Percentiles rank a stretch among this genome's conserved stretches.
Conservation (phyloP, 352 stramenopile genomes). For the Phytophthora kernoviae region DNA sequence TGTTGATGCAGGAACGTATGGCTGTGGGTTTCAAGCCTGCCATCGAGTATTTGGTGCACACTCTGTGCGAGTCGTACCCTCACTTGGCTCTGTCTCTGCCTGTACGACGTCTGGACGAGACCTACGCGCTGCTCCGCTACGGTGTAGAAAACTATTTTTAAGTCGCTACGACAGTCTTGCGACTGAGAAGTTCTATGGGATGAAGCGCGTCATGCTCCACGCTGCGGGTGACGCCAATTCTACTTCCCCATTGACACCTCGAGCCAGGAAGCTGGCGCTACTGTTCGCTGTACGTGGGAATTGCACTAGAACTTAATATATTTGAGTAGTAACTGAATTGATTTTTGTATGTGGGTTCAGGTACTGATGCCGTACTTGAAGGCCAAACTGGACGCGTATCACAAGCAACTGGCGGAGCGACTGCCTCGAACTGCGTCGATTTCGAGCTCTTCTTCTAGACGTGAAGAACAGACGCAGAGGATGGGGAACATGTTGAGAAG, state of each 20-base stretch:
- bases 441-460: not conserved
- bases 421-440: constrained; percentile 17
- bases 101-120: constrained; percentile 79
- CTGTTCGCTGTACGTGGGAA: constrained; percentile 54
- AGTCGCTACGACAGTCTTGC: constrained; percentile 73
- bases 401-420: constrained; percentile 50
- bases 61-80: constrained; percentile 78
- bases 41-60: constrained; percentile 74
- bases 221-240: constrained; percentile 5
- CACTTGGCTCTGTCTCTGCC: constrained; percentile 53
- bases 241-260: constrained; percentile 46
- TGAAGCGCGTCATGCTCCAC: constrained; percentile 75
- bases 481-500: constrained; percentile 51
- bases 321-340: not conserved
- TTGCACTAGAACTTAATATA: not conserved
- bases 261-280: constrained; percentile 56
- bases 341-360: constrained; percentile 26
- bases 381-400: constrained; percentile 71
- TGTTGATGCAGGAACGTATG: constrained; percentile 90
- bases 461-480: constrained; percentile 6
- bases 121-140: constrained; percentile 69
- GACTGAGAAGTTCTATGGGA: constrained; percentile 88
- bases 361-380: constrained; percentile 83
- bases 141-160: constrained; percentile 77
- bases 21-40: constrained; percentile 73